These are phyloP conservation scores for Talaromyces adpressus DNA, from an alignment of 495 filamentous ascomycete species.

Conservation along the genomic window DNA sequence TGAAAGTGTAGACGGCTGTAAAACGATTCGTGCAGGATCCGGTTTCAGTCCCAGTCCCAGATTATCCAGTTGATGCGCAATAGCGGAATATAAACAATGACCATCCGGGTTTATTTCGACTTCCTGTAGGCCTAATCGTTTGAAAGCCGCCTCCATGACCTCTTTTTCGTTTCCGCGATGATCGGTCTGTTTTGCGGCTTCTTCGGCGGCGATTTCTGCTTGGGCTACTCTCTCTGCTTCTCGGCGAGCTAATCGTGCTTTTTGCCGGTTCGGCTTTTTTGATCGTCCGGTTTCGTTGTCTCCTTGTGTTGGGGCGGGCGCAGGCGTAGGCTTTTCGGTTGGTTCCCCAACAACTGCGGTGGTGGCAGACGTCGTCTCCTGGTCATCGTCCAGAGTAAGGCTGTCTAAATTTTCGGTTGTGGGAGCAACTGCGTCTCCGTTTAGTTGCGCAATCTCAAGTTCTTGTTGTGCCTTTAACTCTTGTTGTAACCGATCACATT, in stretches of 20 bases:
- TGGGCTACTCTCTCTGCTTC: conserved; percentile 74
- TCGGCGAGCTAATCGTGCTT: conserved; percentile 80
- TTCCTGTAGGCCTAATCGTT: conserved; percentile 57
- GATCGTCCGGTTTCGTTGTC: conserved; percentile 13
- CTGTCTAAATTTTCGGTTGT: neutral
- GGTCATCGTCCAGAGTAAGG: conserved; percentile 11
- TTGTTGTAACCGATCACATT: conserved; percentile 68
- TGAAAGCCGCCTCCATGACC: conserved; percentile 60
- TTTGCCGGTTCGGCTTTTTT: conserved; percentile 85
- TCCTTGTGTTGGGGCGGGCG: conserved; percentile 3
- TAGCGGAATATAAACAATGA: conserved; percentile 90
- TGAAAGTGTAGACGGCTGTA: conserved; percentile 28
- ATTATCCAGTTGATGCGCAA: conserved; percentile 71
- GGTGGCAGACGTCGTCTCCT: conserved; percentile 15
- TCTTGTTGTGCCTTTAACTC: conserved; percentile 62
- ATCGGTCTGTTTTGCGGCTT: conserved; percentile 69
- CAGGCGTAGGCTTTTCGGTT: neutral
- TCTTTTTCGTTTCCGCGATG: conserved; percentile 63
- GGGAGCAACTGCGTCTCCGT: conserved; percentile 28
- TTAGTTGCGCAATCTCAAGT: conserved; percentile 55
- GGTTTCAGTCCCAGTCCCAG: conserved; percentile 39
- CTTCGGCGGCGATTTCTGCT: conserved; percentile 57
- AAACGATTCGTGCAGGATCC: conserved; percentile 31
- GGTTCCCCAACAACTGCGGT: conserved; percentile 11
- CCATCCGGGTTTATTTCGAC: conserved; percentile 81